phyloP scores from a whole-genome alignment of 2,329 filamentous ascomycete species.

The Calonectria honghensis region DNA sequence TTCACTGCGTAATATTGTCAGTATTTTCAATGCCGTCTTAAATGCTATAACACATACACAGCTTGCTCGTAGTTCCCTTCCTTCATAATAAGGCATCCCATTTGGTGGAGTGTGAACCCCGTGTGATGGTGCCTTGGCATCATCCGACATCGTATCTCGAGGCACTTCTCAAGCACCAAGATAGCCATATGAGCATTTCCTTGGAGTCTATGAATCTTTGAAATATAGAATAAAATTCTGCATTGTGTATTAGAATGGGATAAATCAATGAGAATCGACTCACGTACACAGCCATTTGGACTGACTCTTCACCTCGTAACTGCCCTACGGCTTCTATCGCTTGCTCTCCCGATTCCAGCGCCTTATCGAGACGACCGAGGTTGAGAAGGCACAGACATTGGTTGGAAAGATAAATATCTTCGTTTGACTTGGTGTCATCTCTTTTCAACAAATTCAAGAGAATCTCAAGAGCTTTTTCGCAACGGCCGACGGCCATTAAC shows the following conservation, averaged over 20 bases:
- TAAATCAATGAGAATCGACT: not conserved
- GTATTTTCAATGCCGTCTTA: not conserved
- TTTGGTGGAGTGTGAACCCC: slow-evolving; percentile 8
- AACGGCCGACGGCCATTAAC: not conserved
- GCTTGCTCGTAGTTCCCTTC: not conserved
- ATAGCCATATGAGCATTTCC: not conserved
- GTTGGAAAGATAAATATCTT: slow-evolving; percentile 20
- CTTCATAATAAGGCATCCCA: not conserved
- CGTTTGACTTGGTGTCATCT: not conserved
- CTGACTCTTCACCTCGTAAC: slow-evolving; percentile 4
- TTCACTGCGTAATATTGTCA: not conserved
- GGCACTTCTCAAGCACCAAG: not conserved
- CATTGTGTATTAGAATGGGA: not conserved
- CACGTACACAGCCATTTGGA: slow-evolving; percentile 19
- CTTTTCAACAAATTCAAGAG: not conserved
- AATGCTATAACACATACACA: not conserved
- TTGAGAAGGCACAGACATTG: not conserved
- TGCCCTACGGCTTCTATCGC: not conserved
- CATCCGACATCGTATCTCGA: not conserved
- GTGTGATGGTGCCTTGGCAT: slow-evolving; percentile 17
- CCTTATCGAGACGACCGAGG: not conserved
- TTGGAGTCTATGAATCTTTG: slow-evolving; percentile 9
- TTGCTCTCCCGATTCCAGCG: not conserved
- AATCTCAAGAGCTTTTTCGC: slow-evolving; percentile 3
- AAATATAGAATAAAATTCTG: slow-evolving; percentile 16